Conservation (phyloP, 345 rosid species). For the Gossypium bickii region DNA sequence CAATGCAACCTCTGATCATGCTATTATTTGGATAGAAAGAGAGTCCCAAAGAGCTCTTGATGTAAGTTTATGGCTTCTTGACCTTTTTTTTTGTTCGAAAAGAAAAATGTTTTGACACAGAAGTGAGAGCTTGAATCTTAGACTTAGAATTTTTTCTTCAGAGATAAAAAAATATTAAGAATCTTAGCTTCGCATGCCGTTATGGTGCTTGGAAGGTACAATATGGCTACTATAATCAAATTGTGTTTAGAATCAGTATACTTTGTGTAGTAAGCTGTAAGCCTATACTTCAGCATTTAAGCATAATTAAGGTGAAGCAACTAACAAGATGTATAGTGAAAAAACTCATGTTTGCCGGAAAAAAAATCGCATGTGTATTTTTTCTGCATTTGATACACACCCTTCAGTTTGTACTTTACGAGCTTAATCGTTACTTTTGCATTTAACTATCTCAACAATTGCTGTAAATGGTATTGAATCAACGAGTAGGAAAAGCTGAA, state of each 20-base stretch:
- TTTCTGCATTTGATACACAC: neutral
- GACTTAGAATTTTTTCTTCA: neutral
- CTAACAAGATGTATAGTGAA: neutral
- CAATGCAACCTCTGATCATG: constrained; percentile 85
- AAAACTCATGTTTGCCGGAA: neutral
- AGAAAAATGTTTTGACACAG: neutral
- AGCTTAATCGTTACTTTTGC: neutral
- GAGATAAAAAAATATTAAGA: neutral
- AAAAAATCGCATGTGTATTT: neutral
- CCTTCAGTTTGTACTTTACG: neutral
- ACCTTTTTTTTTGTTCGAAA: neutral
- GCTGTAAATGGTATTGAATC: neutral
- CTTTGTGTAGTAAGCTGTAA: neutral
- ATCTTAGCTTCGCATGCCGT: neutral
- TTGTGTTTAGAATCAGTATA: neutral
- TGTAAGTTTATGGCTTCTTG: constrained; percentile 38
- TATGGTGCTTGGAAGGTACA: neutral
- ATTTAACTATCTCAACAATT: neutral
- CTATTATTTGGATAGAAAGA: constrained; percentile 79
- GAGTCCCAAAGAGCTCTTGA: constrained; percentile 83
- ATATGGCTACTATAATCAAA: neutral
- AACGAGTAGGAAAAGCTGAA: neutral
- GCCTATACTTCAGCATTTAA: neutral
- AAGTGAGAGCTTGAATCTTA: neutral
- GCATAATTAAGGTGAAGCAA: neutral